These are phyloP conservation scores for Stentor coeruleus DNA, from an alignment of 73 alveolate genomes.

Conservation along the genomic window DNA sequence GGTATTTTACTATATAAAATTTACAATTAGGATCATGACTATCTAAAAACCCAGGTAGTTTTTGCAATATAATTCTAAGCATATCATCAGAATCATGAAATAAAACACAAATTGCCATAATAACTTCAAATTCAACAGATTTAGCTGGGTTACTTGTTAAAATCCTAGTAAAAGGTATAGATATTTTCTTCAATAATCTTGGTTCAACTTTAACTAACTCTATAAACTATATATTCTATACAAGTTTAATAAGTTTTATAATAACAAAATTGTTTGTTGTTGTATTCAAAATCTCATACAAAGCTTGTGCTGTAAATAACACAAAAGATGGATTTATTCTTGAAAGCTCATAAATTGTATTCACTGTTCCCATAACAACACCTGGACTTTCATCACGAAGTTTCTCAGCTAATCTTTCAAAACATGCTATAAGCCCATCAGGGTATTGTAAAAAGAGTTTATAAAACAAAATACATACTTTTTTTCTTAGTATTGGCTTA, in stretches of 20 bases:
- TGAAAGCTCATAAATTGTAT: constrained; percentile 48
- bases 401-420: constrained; percentile 43
- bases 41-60: constrained; percentile 19
- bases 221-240: constrained; percentile 24
- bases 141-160: constrained; percentile 47
- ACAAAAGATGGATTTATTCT: constrained; percentile 47
- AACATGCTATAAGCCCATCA: constrained; percentile 34
- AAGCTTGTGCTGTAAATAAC: constrained; percentile 44
- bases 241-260: constrained; percentile 24
- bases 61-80: neutral
- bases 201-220: constrained; percentile 51
- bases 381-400: constrained; percentile 44
- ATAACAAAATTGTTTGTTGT: constrained; percentile 57
- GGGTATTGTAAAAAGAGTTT: constrained; percentile 43
- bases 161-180: constrained; percentile 38
- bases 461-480: constrained; percentile 38
- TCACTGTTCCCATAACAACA: constrained; percentile 48
- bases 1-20: constrained; percentile 2
- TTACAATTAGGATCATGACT: constrained; percentile 24
- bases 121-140: constrained; percentile 53
- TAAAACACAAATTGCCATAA: constrained; percentile 26
- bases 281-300: constrained; percentile 33
- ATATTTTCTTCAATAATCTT: constrained; percentile 34
- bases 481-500: constrained; percentile 45
- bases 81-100: constrained; percentile 13